Conservation (phyloP, 2,329 filamentous ascomycete genomes). For the Dothistroma septosporum region DNA sequence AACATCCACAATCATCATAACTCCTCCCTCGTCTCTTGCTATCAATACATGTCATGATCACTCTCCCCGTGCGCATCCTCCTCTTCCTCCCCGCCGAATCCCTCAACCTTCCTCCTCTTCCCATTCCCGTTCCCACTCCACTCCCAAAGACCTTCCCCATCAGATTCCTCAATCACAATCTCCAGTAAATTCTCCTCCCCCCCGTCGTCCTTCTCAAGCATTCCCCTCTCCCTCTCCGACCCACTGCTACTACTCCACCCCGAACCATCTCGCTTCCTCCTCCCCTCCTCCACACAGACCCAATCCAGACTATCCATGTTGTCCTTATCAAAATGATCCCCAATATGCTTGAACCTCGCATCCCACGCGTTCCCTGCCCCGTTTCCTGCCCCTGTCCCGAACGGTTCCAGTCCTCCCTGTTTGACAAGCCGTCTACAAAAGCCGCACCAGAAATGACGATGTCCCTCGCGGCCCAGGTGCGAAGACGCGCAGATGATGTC, state of each 20-base stretch:
- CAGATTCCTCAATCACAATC: neutral
- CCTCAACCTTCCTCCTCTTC: neutral
- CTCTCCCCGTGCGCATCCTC: constrained; percentile 3
- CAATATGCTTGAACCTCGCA: constrained; percentile 66
- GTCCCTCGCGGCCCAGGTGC: constrained; percentile 61
- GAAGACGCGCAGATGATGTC: constrained; percentile 26
- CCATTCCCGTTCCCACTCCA: no score
- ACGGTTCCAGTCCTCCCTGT: constrained; percentile 33
- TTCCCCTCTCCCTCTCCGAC: neutral
- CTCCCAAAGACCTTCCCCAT: neutral
- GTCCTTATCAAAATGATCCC: constrained; percentile 62
- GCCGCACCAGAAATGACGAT: constrained; percentile 77
- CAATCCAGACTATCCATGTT: constrained; percentile 54
- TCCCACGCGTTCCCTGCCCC: constrained; percentile 27
- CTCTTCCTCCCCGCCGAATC: neutral
- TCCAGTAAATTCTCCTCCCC: constrained; percentile 3
- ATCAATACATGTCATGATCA: constrained; percentile 4
- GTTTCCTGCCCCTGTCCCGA: constrained; percentile 29
- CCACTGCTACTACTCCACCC: constrained; percentile 4
- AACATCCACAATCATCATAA: neutral
- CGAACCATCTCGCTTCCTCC: constrained; percentile 31
- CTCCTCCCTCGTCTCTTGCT: neutral
- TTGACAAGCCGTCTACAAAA: constrained; percentile 63
- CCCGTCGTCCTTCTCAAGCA: neutral
- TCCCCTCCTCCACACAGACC: constrained; percentile 43